Evolutionary conservation across 2,329 filamentous ascomycete species (phyloP).

Genomic region (Penicillium sumatraense): DNA sequence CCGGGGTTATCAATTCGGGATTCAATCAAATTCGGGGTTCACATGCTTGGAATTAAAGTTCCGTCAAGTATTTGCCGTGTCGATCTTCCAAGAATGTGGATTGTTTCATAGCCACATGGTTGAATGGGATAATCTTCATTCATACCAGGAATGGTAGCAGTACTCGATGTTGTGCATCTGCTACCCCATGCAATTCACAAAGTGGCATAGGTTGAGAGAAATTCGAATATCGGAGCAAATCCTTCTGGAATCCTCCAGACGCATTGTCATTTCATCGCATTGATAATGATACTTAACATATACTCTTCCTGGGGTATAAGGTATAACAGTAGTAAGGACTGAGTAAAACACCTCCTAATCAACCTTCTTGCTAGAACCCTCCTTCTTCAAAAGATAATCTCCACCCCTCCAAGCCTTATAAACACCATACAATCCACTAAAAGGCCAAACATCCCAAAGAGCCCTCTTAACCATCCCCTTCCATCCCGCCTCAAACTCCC

Average conservation of each 20-base stretch:
- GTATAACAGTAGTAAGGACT: too few species aligned
- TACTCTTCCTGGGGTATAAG: background rate
- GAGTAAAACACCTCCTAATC: too few species aligned
- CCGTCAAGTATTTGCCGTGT: background rate
- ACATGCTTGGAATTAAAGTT: background rate
- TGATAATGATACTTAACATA: background rate
- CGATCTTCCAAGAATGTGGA: background rate
- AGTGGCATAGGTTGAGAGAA: too few species aligned
- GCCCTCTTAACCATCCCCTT: constrained; percentile 16
- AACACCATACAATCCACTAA: constrained; percentile 31
- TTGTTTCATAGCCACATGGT: background rate
- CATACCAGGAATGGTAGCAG: too few species aligned
- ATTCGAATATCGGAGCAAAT: too few species aligned
- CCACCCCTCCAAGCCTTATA: constrained; percentile 29
- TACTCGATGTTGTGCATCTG: too few species aligned
- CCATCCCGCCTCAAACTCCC: constrained; percentile 16
- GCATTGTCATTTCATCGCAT: too few species aligned
- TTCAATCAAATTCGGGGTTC: too few species aligned
- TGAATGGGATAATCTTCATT: background rate
- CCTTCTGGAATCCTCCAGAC: too few species aligned
- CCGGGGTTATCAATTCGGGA: too few species aligned
- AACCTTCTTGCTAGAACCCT: constrained; percentile 7
- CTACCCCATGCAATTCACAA: too few species aligned
- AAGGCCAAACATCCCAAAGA: constrained; percentile 28
- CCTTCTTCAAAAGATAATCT: constrained; percentile 26